phyloP scores from a whole-genome alignment of 768 basidiomycete species.

The Hypsizygus marmoreus region DNA sequence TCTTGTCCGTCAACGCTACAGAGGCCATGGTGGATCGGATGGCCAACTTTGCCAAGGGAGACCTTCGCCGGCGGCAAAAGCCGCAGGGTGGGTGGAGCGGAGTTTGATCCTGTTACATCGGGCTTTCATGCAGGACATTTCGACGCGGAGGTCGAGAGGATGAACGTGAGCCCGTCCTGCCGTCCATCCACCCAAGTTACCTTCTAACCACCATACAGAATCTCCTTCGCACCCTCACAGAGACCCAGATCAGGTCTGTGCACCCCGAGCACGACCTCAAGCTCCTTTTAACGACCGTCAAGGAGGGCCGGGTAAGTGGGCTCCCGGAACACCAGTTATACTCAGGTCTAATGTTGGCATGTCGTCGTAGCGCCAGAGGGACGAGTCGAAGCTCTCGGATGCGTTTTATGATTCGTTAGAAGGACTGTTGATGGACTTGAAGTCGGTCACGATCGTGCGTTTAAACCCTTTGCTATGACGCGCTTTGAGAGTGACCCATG shows the following conservation, averaged over 20 bases:
- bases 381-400: conserved; percentile 76
- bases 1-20: no score
- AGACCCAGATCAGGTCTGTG: conserved; percentile 65
- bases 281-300: conserved; percentile 80
- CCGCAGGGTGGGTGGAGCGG: no score
- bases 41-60: no score
- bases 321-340: conserved; percentile 21
- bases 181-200: conserved; percentile 26
- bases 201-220: conserved; percentile 53
- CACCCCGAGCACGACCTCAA: conserved; percentile 73
- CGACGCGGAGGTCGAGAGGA: conserved; percentile 33
- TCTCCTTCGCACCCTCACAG: conserved; percentile 84
- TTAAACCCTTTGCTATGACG: conserved; percentile 17
- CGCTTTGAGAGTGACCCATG: conserved; percentile 28
- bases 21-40: no score
- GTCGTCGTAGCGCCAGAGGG: conserved; percentile 37
- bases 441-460: conserved; percentile 69
- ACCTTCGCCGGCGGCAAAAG: no score
- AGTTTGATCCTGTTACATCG: conserved; percentile 6
- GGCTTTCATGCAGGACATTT: conserved; percentile 21
- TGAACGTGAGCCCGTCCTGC: conserved; percentile 42
- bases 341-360: conserved; percentile 11
- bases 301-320: conserved; percentile 82
- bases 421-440: conserved; percentile 82
- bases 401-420: conserved; percentile 95